Conservation (phyloP, 2,329 filamentous ascomycete genomes). For the Grosmannia huntii region DNA sequence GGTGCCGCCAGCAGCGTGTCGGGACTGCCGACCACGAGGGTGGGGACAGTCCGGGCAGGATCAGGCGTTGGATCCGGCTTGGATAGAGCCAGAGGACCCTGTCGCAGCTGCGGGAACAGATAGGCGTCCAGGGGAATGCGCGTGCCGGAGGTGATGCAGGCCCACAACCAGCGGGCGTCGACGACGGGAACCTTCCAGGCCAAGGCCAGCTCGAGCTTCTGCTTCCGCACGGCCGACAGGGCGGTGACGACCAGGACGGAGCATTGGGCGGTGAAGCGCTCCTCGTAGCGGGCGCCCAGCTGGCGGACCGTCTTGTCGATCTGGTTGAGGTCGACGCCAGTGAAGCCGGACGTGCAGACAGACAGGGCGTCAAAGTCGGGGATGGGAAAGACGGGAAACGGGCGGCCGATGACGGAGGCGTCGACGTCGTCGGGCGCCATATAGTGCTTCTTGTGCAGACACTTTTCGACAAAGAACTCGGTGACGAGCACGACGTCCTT, state of each 20-base stretch:
- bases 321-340: conserved; percentile 74
- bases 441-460: conserved; percentile 63
- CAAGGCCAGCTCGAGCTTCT: conserved; percentile 68
- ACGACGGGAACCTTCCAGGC: conserved; percentile 74
- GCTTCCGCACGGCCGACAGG: conserved; percentile 42
- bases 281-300: conserved; percentile 69
- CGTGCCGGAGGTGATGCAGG: conserved; percentile 51
- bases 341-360: conserved; percentile 73
- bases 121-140: conserved; percentile 32
- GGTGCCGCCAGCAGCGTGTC: neutral
- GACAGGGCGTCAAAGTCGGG: conserved; percentile 54
- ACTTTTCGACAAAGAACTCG: conserved; percentile 88
- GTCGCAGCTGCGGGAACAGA: conserved; percentile 33
- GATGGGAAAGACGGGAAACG: conserved; percentile 61
- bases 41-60: conserved; percentile 7
- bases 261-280: conserved; percentile 58
- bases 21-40: conserved; percentile 6
- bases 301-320: conserved; percentile 63
- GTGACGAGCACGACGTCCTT: conserved; percentile 49
- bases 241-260: conserved; percentile 66
- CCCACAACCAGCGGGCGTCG: conserved; percentile 70
- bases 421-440: conserved; percentile 53
- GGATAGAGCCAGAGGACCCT: conserved; percentile 12
- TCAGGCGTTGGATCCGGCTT: neutral
- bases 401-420: conserved; percentile 60